Base-by-base conservation (phyloP, 805 yeast species). In the Nakazawaea ambrosiae region DNA sequence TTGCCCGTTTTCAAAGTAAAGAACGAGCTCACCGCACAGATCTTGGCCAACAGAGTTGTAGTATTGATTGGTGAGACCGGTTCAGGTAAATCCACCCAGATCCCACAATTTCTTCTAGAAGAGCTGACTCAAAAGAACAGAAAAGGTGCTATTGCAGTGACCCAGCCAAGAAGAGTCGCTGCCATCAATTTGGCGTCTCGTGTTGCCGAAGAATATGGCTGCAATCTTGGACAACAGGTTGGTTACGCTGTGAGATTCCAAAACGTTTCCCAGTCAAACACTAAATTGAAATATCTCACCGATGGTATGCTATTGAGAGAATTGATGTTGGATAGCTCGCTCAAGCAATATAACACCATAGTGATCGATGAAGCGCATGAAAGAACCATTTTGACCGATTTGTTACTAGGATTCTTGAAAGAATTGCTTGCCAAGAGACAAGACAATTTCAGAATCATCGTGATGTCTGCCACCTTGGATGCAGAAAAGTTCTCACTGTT, bases 221-320 rank as follows among this genome's bases (percentile, higher is more conserved):
- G 86, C 41, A 55, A 54, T 5, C 54, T 90, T 8, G 97, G 98
- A 17, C 73, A 70, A 24, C 80, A 74, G 36, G 95, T 90, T 23
- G 98, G 98, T 45, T 90, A 85, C 61, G 80, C 94, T 37, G 97
- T 90, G 30, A 73, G 98, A 54, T 92, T 90, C 55, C 87, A 89
- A 49, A 85, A 88, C 54, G 70, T 82, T 5, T 55, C 71, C 20
- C 56, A 68, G 4, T 54, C 53, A 10, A 61, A 57, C 34, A 90
- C 98, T 0, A 73, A 73, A 48, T 60, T 92, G 47, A 86, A 87
- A 53, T 92, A 87, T 53, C 63, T 90, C 32, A 92, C 98, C 0
- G 98, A 92, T 64, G 98, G 98, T 78, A 90, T 92, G 97, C 70
- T 92, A 16, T 61, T 92, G 39, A 73, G 98, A 54, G 97, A 92